Evolutionary conservation across 2,329 filamentous ascomycete species (phyloP).

Genomic region (Epichloe bromicola): DNA sequence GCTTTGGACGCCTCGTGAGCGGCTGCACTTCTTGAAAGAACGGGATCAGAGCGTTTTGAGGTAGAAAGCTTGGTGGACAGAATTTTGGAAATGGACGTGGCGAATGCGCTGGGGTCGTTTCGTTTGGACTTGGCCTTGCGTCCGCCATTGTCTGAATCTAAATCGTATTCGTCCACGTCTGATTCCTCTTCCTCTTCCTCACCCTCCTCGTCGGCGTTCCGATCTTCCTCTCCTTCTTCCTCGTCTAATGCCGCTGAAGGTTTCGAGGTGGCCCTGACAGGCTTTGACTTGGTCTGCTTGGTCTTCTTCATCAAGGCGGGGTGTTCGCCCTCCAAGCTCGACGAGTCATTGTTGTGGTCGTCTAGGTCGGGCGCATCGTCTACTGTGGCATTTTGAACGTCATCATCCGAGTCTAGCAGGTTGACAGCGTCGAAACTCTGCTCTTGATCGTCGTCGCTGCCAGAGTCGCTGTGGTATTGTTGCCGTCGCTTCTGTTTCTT

Average conservation of each 20-base stretch:
- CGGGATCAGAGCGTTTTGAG: slow-evolving; percentile 72
- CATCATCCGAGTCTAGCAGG: slow-evolving; percentile 44
- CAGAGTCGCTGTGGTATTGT: slow-evolving; percentile 40
- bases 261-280: slow-evolving; percentile 10
- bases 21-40: slow-evolving; percentile 70
- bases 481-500: slow-evolving; percentile 40
- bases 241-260: slow-evolving; percentile 10
- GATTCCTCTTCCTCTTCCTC: slow-evolving; percentile 25
- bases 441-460: slow-evolving; percentile 22
- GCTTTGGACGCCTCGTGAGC: slow-evolving; percentile 62
- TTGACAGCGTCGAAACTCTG: slow-evolving; percentile 37
- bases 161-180: slow-evolving; percentile 22
- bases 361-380: slow-evolving; percentile 29
- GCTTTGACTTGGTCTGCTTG: slow-evolving; percentile 10
- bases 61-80: slow-evolving; percentile 77
- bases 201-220: slow-evolving; percentile 18
- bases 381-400: slow-evolving; percentile 38
- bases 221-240: slow-evolving; percentile 14
- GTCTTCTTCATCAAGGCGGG: slow-evolving; percentile 9
- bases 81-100: slow-evolving; percentile 87
- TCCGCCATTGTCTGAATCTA: slow-evolving; percentile 8
- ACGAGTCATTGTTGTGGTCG: slow-evolving; percentile 8
- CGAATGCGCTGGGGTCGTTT: slow-evolving; percentile 84
- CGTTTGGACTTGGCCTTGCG: slow-evolving; percentile 55
- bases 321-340: slow-evolving; percentile 24